phyloP scores from a whole-genome alignment of 176 grass and related monocot genomes.

The Bothriochloa decipiens region DNA sequence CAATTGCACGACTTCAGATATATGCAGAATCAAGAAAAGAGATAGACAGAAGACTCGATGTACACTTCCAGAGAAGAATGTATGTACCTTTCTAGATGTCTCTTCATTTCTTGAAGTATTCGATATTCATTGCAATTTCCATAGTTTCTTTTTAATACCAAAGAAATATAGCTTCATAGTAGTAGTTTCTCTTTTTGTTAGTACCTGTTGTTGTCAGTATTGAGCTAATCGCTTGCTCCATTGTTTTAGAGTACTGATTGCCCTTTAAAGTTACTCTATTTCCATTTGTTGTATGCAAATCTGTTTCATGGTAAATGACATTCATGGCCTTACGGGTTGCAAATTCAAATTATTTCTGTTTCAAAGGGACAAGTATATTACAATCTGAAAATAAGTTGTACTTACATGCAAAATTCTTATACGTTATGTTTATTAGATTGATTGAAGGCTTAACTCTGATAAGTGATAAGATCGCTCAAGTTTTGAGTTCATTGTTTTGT shows the following conservation, averaged over 20 bases:
- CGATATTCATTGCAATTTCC: not conserved
- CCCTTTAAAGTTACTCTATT: not conserved
- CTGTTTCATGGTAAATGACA: slow-evolving; percentile 17
- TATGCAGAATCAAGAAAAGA: slow-evolving; percentile 76
- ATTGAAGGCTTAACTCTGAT: not conserved
- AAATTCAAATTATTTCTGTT: slow-evolving; percentile 10
- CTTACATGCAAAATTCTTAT: not conserved
- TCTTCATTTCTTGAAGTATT: slow-evolving; percentile 28
- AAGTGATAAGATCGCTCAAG: not conserved
- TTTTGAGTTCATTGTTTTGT: not conserved
- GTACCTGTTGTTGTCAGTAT: slow-evolving; percentile 8
- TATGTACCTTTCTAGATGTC: slow-evolving; percentile 46
- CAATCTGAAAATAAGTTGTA: not conserved
- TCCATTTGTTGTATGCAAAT: not conserved
- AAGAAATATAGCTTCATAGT: slow-evolving; percentile 23
- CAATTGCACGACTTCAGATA: slow-evolving; percentile 62
- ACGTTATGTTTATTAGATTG: not conserved
- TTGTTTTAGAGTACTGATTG: not conserved
- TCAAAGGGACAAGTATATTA: slow-evolving; percentile 5
- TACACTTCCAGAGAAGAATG: slow-evolving; percentile 86
- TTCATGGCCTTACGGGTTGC: not conserved
- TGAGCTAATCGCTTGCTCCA: not conserved
- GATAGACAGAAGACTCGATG: slow-evolving; percentile 79
- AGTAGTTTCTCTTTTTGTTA: slow-evolving; percentile 1
- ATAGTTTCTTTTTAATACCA: slow-evolving; percentile 25